Evolutionary conservation across 495 filamentous ascomycete genomes (phyloP), one percentile per base, ranked within the genome.

Genomic region (Hyaloscypha bicolor): DNA sequence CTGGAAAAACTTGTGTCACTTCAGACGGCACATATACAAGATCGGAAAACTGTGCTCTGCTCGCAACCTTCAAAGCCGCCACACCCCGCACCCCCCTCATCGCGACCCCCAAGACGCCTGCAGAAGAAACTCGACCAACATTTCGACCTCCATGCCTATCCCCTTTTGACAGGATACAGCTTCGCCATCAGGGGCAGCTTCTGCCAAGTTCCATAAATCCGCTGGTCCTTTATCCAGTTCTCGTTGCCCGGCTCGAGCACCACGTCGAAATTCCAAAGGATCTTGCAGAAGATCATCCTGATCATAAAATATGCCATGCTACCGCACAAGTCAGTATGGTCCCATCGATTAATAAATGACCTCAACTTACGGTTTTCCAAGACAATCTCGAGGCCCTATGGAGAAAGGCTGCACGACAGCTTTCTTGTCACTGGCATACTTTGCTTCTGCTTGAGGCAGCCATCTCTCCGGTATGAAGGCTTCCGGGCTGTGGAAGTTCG

Each of bases 321-420:
- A 64, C 11, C 9, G 9, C 19, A 32, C 42, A 63, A 14, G 30
- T 62, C 48, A 63, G 39, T 12, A 1, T 32, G 16, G 4, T 52
- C 60, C 22, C 11, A 9, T 63, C 22, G 4, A 32, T 52, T 9
- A 33, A 37, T 4, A 48, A 48, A 19, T 14, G 42, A 4, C 11
- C 8, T 19, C 42, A 39, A 69, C 66, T 60, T 53, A 87, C 83
- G 81, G 82, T 70, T 79, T 76, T 30, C 87, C 88, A 35, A 89
- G 75, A 63, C 87, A 90, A 69, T 88, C 85, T 14, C 88, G 74
- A 2, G 85, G 80, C 0, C 88, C 88, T n/a, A 82, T 37, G 30
- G 80, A 79, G 63, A 90, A 91, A 0, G 87, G 85, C 66, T 87
- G 82, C 33, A 83, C 71, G 3, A 78, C 78, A n/a, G 78, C 75